Evolutionary conservation across 305 asterid genomes (phyloP).

Genomic region (Plantago coronopus): DNA sequence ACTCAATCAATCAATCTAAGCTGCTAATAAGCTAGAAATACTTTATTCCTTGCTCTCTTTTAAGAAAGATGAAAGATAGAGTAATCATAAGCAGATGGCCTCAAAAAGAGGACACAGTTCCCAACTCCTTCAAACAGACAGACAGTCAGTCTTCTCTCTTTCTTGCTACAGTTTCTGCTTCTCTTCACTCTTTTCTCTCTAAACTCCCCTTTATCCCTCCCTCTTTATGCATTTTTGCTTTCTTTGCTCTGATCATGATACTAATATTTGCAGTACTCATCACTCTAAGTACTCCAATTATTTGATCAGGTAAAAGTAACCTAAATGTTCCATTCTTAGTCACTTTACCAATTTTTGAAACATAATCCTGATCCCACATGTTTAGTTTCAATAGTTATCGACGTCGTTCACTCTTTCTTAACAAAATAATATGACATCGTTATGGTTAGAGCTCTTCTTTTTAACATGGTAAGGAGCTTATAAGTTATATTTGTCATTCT

Average conservation of each 20-base stretch:
- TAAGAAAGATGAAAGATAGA: conserved; percentile 24
- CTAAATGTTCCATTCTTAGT: conserved; percentile 4
- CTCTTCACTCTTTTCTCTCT: conserved; percentile 16
- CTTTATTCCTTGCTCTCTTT: conserved; percentile 56
- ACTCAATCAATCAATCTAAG: conserved; percentile 22
- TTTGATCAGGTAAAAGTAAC: conserved; percentile 14
- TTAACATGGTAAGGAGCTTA: too few species aligned
- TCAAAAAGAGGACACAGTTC: conserved; percentile 38
- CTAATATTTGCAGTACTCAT: conserved; percentile 10
- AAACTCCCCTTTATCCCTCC: conserved; percentile 27
- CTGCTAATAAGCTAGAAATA: conserved; percentile 19
- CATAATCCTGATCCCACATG: not conserved
- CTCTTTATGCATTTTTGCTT: conserved; percentile 41
- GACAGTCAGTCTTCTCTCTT: conserved; percentile 45
- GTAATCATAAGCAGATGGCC: conserved; percentile 20
- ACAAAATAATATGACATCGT: too few species aligned
- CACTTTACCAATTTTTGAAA: not conserved
- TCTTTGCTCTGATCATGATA: conserved; percentile 22
- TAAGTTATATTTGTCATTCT: too few species aligned
- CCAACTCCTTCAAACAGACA: conserved; percentile 78
- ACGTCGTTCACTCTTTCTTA: too few species aligned
- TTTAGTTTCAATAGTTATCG: not conserved
- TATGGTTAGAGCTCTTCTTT: too few species aligned
- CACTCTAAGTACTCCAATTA: conserved; percentile 5
- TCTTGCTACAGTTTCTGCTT: conserved; percentile 25